A percentile compares a stretch with the other conserved stretches of the same genome.
phyloP scores from a whole-genome alignment of 768 basidiomycete species.

The Gyrodon lividus region DNA sequence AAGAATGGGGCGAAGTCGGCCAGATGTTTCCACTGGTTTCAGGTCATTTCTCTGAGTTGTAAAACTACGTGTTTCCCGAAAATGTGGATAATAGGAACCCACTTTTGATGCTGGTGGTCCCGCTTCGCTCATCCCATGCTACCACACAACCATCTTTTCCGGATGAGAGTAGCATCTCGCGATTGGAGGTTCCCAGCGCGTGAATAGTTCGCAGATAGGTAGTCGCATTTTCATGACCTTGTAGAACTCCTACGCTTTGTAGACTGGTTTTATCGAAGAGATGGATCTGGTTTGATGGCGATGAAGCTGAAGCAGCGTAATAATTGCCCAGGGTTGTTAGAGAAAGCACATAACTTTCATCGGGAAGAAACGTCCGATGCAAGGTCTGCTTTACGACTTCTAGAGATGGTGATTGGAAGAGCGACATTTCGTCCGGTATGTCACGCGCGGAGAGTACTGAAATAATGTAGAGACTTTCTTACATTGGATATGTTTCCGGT shows the following conservation, averaged over 20 bases:
- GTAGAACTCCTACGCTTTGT: constrained; percentile 43
- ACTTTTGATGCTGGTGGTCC: constrained; percentile 57
- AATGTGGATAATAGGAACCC: constrained; percentile 27
- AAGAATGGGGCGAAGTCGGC: constrained; percentile 46
- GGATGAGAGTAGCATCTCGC: constrained; percentile 55
- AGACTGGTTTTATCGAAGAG: constrained; percentile 63
- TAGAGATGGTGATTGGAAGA: constrained; percentile 23
- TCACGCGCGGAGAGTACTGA: not conserved
- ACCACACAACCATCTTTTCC: constrained; percentile 72
- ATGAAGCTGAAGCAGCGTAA: constrained; percentile 62
- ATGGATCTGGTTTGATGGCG: constrained; percentile 61
- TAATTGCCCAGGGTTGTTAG: constrained; percentile 49
- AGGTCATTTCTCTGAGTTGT: constrained; percentile 37
- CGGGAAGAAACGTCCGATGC: constrained; percentile 35
- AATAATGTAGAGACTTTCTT: constrained; percentile 20
- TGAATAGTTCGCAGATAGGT: constrained; percentile 51
- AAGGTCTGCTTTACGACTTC: constrained; percentile 21
- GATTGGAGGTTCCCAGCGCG: constrained; percentile 40
- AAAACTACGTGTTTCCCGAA: constrained; percentile 18
- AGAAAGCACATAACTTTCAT: constrained; percentile 59
- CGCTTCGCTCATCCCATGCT: constrained; percentile 71
- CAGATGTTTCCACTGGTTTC: constrained; percentile 47
- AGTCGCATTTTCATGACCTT: constrained; percentile 58
- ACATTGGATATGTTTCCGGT: constrained; percentile 26
- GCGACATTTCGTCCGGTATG: constrained; percentile 19